These are phyloP conservation scores for Escovopsis sp. DNA, from an alignment of 2,329 filamentous ascomycete genomes.

Conservation along the genomic window DNA sequence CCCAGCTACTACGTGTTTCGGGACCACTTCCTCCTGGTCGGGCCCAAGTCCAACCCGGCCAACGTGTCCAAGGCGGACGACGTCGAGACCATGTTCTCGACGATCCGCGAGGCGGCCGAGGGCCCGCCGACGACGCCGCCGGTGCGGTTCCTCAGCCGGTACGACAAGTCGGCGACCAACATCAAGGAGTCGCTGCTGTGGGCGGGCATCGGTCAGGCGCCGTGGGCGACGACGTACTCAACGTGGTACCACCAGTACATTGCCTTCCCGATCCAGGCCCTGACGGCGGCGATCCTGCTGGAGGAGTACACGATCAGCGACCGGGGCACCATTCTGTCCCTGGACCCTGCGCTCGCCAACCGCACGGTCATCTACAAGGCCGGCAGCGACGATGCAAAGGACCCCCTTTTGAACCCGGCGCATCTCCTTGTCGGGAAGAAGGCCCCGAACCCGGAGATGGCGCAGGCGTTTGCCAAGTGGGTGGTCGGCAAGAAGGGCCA, in stretches of 20 bases:
- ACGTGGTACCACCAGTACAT: conserved; percentile 33
- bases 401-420: conserved; percentile 28
- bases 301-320: conserved; percentile 34
- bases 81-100: conserved; percentile 19
- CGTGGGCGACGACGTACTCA: conserved; percentile 29
- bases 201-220: conserved; percentile 29
- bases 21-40: conserved; percentile 31
- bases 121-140: conserved; percentile 16
- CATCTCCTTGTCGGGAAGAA: conserved; percentile 24
- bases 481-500: conserved; percentile 22
- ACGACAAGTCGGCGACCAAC: conserved; percentile 34
- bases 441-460: conserved; percentile 19
- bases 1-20: conserved; percentile 26
- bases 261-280: conserved; percentile 29
- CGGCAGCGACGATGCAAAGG: conserved; percentile 19
- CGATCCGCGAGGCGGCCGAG: conserved; percentile 20
- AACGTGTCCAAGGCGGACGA: conserved; percentile 16
- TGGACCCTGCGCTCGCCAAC: conserved; percentile 18
- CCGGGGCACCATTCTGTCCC: conserved; percentile 27
- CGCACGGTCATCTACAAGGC: conserved; percentile 22
- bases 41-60: conserved; percentile 20
- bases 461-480: conserved; percentile 25
- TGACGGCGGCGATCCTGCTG: conserved; percentile 25
- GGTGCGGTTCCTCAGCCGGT: conserved; percentile 28
- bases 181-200: conserved; percentile 32